Conservation (phyloP, 2,329 filamentous ascomycete species). For the Plenodomus tracheiphilus region DNA sequence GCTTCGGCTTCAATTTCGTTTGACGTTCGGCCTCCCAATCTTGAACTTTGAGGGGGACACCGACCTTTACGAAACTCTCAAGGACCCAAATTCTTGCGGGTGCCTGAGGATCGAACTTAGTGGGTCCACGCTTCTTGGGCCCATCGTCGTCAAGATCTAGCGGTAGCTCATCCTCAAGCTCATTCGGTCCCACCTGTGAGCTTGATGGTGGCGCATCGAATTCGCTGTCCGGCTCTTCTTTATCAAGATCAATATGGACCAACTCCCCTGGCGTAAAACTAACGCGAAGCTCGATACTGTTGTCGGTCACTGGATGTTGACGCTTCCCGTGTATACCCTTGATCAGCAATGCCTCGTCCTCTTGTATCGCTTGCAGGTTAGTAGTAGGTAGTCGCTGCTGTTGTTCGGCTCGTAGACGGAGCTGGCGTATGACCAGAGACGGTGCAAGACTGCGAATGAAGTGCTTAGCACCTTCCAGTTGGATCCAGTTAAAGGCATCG, state of each 20-base stretch:
- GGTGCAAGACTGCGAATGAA: constrained; percentile 81
- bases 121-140: constrained; percentile 50
- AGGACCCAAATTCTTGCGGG: constrained; percentile 71
- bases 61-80: constrained; percentile 64
- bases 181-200: constrained; percentile 24
- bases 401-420: constrained; percentile 44
- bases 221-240: constrained; percentile 74
- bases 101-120: constrained; percentile 66
- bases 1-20: constrained; percentile 25
- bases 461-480: constrained; percentile 76
- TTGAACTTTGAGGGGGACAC: constrained; percentile 66
- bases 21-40: constrained; percentile 60
- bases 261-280: constrained; percentile 76
- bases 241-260: constrained; percentile 74
- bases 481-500: constrained; percentile 86
- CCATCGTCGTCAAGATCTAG: constrained; percentile 40
- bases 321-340: constrained; percentile 69
- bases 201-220: constrained; percentile 37
- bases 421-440: constrained; percentile 68
- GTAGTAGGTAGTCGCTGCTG: constrained; percentile 21
- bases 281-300: constrained; percentile 74
- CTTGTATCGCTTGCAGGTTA: constrained; percentile 46
- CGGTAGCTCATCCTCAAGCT: constrained; percentile 40
- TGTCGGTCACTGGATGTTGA: constrained; percentile 73
- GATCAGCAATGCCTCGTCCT: constrained; percentile 60